Evolutionary conservation across 164 flowering plant genomes (phyloP).

Genomic region (Brasenia schreberi): DNA sequence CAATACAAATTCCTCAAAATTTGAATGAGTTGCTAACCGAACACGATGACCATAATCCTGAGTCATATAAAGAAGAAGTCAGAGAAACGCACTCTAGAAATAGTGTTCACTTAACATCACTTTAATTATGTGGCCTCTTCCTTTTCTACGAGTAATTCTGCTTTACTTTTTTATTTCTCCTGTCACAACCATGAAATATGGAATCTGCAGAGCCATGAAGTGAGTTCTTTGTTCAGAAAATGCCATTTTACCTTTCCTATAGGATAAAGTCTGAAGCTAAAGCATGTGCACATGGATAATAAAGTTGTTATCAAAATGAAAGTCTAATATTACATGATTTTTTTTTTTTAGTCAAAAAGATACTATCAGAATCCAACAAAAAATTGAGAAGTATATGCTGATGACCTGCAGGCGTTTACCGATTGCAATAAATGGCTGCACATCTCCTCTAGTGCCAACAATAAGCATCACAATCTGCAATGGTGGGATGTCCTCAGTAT

Average conservation of each 20-base stretch:
- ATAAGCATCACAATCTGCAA: slow-evolving; percentile 88
- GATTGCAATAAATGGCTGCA: slow-evolving; percentile 92
- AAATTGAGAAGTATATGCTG: not conserved
- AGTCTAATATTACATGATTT: too few relatives aligned
- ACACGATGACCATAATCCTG: slow-evolving; percentile 99
- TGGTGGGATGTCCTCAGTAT: slow-evolving; percentile 64
- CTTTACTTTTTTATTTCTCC: too few relatives aligned
- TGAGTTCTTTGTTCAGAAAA: too few relatives aligned
- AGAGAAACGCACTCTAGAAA: not conserved
- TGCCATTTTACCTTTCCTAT: too few relatives aligned
- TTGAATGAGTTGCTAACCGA: slow-evolving; percentile 93
- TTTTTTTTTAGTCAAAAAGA: too few relatives aligned
- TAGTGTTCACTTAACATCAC: not conserved
- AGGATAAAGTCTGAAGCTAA: too few relatives aligned
- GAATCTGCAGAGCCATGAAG: too few relatives aligned
- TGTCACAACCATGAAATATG: too few relatives aligned
- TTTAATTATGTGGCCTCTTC: too few relatives aligned
- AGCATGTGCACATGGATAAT: too few relatives aligned
- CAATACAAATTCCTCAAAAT: slow-evolving; percentile 94
- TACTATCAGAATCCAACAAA: not conserved
- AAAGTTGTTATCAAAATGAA: too few relatives aligned
- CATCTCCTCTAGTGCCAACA: slow-evolving; percentile 98
- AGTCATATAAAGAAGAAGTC: slow-evolving; percentile 8
- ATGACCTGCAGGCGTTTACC: slow-evolving; percentile 87
- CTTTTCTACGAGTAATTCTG: too few relatives aligned